Conservation (phyloP, 2,329 filamentous ascomycete species). For the Claviceps citrina region DNA sequence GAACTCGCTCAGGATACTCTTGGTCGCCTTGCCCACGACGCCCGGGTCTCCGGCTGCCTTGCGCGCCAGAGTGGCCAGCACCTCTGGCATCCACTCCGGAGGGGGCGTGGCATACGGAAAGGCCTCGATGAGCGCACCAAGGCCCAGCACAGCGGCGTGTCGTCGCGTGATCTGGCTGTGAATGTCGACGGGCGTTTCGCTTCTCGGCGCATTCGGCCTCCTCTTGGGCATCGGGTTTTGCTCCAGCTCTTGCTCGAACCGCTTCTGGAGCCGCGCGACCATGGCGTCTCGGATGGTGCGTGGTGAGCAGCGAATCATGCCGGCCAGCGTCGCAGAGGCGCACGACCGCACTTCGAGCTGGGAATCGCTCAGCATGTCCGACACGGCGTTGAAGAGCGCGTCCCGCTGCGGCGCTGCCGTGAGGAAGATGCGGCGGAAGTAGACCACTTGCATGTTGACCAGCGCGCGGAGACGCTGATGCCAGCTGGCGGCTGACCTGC, state of each 20-base stretch:
- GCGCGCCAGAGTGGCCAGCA: conserved; percentile 70
- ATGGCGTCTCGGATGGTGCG: conserved; percentile 61
- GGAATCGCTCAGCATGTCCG: conserved; percentile 78
- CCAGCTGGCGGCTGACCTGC: conserved; percentile 73
- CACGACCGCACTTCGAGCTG: conserved; percentile 91
- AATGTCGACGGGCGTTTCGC: conserved; percentile 52
- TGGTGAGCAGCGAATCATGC: conserved; percentile 96
- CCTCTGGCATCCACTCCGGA: conserved; percentile 83
- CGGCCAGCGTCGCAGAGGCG: conserved; percentile 81
- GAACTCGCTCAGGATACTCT: conserved; percentile 86
- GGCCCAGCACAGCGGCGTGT: conserved; percentile 80
- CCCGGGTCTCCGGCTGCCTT: conserved; percentile 79
- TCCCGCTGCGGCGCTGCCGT: conserved; percentile 61
- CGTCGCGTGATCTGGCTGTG: conserved; percentile 67
- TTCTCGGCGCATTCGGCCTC: conserved; percentile 42
- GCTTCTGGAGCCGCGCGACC: conserved; percentile 57
- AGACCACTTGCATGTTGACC: conserved; percentile 97
- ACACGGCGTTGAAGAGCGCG: conserved; percentile 78
- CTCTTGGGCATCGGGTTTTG: conserved; percentile 78
- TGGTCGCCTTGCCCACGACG: conserved; percentile 89
- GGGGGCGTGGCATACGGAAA: conserved; percentile 94
- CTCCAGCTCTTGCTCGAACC: conserved; percentile 64
- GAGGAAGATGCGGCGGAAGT: conserved; percentile 90
- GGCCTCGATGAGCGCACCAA: conserved; percentile 82
- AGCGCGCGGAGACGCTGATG: conserved; percentile 88